These are phyloP conservation scores for Trypanosoma theileri DNA, from an alignment of 208 protist genomes.

Conservation along the genomic window DNA sequence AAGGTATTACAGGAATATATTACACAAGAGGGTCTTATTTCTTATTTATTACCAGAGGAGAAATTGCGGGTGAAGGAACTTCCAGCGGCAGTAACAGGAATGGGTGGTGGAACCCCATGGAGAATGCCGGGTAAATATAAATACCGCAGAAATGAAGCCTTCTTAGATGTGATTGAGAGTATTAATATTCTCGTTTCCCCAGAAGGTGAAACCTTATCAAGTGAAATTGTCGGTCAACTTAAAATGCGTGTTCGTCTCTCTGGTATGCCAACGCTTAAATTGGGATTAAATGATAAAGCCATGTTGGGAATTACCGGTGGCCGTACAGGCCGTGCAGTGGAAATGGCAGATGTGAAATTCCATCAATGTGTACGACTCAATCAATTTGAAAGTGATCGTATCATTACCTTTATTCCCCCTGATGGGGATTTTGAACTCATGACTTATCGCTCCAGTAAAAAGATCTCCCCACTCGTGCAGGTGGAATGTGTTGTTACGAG, in stretches of 20 bases:
- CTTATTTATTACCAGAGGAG: conserved; percentile 37
- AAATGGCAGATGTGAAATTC: conserved; percentile 98
- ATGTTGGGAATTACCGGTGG: conserved; percentile 64
- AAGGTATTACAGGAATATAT: conserved; percentile 97
- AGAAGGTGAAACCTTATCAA: conserved; percentile 93
- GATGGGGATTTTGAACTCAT: conserved; percentile 99
- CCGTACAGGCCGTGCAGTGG: conserved; percentile 42
- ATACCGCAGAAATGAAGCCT: conserved; percentile 98
- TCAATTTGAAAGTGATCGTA: conserved; percentile 95
- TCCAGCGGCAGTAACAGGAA: conserved; percentile 88
- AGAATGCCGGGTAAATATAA: conserved; percentile 93
- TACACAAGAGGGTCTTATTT: conserved; percentile 84
- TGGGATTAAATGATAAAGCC: conserved; percentile 98
- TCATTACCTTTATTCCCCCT: conserved; percentile 95
- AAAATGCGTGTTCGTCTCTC: conserved; percentile 95
- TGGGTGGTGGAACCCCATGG: conserved; percentile 95
- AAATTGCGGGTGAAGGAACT: conserved; percentile 50
- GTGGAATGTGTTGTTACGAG: conserved; percentile 88
- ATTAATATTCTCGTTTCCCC: conserved; percentile 96
- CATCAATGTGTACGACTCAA: conserved; percentile 98
- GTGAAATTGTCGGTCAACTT: conserved; percentile 94
- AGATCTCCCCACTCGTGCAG: conserved; percentile 93
- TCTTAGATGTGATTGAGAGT: conserved; percentile 98
- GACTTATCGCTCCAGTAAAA: conserved; percentile 96
- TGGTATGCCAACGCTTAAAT: conserved; percentile 98